These are phyloP conservation scores for Exophiala phaeomuriformis DNA, from an alignment of 2,329 filamentous ascomycete genomes.

Conservation along the genomic window DNA sequence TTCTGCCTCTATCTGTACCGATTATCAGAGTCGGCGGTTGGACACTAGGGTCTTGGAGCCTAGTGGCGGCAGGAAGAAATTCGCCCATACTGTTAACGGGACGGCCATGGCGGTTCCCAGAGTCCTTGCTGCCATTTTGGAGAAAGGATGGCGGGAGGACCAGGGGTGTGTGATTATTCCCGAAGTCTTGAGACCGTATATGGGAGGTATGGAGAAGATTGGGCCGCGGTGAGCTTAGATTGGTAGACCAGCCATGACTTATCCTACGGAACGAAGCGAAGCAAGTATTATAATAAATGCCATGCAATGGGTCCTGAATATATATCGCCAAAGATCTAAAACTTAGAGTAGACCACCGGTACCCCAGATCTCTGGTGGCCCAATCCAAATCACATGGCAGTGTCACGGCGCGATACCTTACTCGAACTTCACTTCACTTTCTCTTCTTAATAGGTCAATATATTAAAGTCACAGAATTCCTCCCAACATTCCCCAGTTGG, in stretches of 20 bases:
- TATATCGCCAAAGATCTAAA: too few species aligned
- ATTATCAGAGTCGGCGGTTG: conserved; percentile 83
- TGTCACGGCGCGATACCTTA: too few species aligned
- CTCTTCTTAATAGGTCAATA: too few species aligned
- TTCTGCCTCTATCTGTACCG: conserved; percentile 81
- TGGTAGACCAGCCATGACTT: too few species aligned
- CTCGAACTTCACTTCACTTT: too few species aligned
- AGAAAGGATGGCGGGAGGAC: conserved; percentile 70
- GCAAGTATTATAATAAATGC: too few species aligned
- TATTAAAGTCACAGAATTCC: too few species aligned
- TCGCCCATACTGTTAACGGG: conserved; percentile 87
- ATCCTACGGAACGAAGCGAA: not conserved
- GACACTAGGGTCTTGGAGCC: conserved; percentile 60
- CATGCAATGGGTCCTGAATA: too few species aligned
- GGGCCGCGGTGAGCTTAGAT: conserved; percentile 29
- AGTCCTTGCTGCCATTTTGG: conserved; percentile 78
- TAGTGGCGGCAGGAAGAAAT: conserved; percentile 52
- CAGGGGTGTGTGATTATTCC: conserved; percentile 68
- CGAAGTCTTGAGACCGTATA: conserved; percentile 70
- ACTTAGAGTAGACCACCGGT: too few species aligned
- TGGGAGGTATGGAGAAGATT: conserved; percentile 68
- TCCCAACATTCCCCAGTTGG: too few species aligned
- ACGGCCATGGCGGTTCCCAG: conserved; percentile 88
- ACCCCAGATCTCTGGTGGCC: too few species aligned
- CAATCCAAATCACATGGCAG: too few species aligned